Evolutionary conservation across 2,329 filamentous ascomycete genomes (phyloP), one percentile per base, ranked within the genome.

Genomic region (Talaromyces sp.): DNA sequence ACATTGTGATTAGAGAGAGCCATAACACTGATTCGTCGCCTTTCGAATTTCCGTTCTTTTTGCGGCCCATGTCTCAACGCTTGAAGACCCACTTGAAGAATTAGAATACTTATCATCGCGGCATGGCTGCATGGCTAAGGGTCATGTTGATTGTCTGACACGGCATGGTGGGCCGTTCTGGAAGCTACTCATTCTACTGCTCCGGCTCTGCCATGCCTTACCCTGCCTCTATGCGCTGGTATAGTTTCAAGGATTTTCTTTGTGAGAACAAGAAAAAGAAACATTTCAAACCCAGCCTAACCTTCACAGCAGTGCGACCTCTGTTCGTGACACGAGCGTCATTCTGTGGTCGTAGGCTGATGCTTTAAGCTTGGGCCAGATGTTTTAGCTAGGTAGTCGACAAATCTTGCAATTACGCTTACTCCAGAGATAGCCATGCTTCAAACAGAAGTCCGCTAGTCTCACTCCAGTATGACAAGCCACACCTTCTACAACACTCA

Each of bases 391-490:
- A 54, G n/a, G 50, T 54, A 61, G 24, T 62, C 41, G 60, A 62
- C 52, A 50, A 45, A 54, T 58, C 59, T 62, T 62, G 57, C 59
- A 59, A 16, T 31, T 22, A 52, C 41, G 22, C 41, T 57, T 50
- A 39, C 19, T 62, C 52, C 43, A 31, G 24, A 62, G 39, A 52
- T 58, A 33, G 35, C 31, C 24, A 41, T 35, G 33, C 60, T 37
- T 59, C 59, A 62, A 65, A 59, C 63, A 24, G 50, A 50, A 22
- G 41, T 41, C 19, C 54, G 39, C 24, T 33, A 62, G 60, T 59
- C 58, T 60, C 60, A 65, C 60, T 59, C 24, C 31, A 54, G 59
- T 65, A 47, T 45, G 52, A 65, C 60, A 52, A 58, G 37, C 56
- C 56, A 59, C 56, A 45, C 13, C 14, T 58, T 58, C 35, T 45